Conservation (phyloP, 1,139 yeast species). For the Yamadazyma oceani region DNA sequence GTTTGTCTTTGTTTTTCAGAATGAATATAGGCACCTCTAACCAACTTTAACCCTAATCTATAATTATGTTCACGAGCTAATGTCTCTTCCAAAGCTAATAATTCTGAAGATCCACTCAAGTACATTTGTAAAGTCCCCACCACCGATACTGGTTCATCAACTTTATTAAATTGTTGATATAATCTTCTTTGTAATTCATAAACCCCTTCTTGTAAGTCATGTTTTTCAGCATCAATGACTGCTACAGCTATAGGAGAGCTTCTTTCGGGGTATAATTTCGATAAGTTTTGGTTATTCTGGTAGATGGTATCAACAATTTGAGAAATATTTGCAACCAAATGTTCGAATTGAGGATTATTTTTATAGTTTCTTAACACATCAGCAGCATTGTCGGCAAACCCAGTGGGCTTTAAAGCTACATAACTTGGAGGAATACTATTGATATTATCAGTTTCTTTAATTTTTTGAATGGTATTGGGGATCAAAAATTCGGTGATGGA, state of each 20-base stretch:
- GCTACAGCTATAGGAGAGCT: constrained; percentile 80
- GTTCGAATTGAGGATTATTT: constrained; percentile 51
- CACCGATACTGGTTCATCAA: constrained; percentile 59
- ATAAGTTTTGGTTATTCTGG: constrained; percentile 51
- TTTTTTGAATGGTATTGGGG: constrained; percentile 61
- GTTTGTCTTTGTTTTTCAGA: constrained; percentile 70
- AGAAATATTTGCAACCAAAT: constrained; percentile 65
- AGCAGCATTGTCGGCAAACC: constrained; percentile 76
- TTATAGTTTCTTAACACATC: constrained; percentile 66
- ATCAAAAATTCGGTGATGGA: constrained; percentile 71
- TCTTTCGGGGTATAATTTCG: constrained; percentile 60
- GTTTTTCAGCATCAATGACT: constrained; percentile 91
- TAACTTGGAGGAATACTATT: constrained; percentile 75
- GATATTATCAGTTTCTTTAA: constrained; percentile 45
- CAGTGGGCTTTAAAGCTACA: constrained; percentile 93
- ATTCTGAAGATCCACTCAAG: constrained; percentile 65
- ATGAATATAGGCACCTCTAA: constrained; percentile 97
- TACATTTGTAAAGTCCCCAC: constrained; percentile 96
- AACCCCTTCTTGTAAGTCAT: constrained; percentile 85
- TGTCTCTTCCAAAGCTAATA: constrained; percentile 62
- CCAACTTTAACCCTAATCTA: constrained; percentile 84
- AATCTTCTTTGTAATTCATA: constrained; percentile 85
- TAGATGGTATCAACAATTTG: constrained; percentile 55
- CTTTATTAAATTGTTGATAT: constrained; percentile 70
- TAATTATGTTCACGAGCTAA: constrained; percentile 65